Evolutionary conservation across 2,329 filamentous ascomycete species (phyloP).

Genomic region (Penicillium sp.): DNA sequence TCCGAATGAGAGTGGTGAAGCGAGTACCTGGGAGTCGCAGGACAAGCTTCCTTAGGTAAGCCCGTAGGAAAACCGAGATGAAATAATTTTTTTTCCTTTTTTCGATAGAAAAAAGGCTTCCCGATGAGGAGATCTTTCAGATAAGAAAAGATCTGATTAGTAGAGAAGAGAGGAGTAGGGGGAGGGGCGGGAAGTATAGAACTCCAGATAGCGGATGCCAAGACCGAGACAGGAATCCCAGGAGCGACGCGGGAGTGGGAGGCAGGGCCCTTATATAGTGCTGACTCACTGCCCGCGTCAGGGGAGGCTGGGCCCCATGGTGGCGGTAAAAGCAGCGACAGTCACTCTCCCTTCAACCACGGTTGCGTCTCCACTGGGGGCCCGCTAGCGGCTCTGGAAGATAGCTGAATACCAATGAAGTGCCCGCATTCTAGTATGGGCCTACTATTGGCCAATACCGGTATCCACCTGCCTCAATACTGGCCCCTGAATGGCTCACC

Average conservation of each 20-base stretch:
- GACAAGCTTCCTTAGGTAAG: conserved; percentile 18
- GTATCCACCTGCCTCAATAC: conserved; percentile 1
- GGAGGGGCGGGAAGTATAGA: conserved; percentile 30
- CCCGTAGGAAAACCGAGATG: conserved; percentile 9
- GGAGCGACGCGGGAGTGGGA: conserved; percentile 33
- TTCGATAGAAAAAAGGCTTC: conserved; percentile 11
- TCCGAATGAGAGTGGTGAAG: conserved; percentile 29
- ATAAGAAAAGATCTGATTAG: conserved; percentile 17
- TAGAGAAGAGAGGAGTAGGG: conserved; percentile 24
- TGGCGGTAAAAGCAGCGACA: conserved; percentile 40
- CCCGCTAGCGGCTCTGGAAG: conserved; percentile 24
- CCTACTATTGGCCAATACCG: background rate
- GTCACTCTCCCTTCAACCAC: conserved; percentile 28
- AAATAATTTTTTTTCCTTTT: conserved; percentile 16
- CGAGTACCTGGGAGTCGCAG: conserved; percentile 8
- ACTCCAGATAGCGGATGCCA: conserved; percentile 36
- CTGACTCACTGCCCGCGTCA: conserved; percentile 34
- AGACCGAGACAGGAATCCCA: conserved; percentile 40
- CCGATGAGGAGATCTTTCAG: background rate
- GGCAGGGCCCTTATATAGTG: conserved; percentile 43
- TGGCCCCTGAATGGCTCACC: conserved; percentile 13
- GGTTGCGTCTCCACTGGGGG: conserved; percentile 15
- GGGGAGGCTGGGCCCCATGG: conserved; percentile 38
- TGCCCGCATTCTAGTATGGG: too few species aligned
- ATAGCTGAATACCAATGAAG: conserved; percentile 8